Evolutionary conservation across 257 asterid species (phyloP).

Genomic region (Solanum gracilifrons): DNA sequence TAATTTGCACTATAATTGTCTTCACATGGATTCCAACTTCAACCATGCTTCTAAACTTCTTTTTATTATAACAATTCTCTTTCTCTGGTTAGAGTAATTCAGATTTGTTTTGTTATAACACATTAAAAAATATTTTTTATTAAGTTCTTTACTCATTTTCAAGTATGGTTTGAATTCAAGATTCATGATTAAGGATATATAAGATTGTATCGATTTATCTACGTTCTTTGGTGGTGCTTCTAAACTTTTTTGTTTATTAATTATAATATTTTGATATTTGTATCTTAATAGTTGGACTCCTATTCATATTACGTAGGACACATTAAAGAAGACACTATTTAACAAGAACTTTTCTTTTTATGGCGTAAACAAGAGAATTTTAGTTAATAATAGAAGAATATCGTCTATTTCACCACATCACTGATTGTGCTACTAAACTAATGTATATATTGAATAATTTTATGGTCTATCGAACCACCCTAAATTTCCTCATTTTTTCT

Average conservation of each 20-base stretch:
- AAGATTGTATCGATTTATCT: not conserved
- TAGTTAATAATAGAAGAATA: fast-evolving
- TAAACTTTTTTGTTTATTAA: not conserved
- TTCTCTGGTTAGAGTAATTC: not conserved
- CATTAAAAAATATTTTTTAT: fast-evolving
- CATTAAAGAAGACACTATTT: not conserved
- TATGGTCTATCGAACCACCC: not conserved
- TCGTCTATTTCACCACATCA: not conserved
- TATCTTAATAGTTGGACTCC: too few relatives aligned
- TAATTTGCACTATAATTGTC: slow-evolving; percentile 15
- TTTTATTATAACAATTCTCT: not conserved
- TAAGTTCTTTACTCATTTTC: not conserved
- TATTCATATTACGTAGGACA: too few relatives aligned
- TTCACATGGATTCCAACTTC: slow-evolving; percentile 26
- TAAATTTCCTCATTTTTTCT: not conserved
- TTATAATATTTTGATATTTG: too few relatives aligned
- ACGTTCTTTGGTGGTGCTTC: not conserved
- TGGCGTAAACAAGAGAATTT: fast-evolving
- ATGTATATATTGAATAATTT: too few relatives aligned
- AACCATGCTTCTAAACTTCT: not conserved
- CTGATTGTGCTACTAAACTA: not conserved
- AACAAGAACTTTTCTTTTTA: not conserved
- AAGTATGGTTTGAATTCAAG: fast-evolving
- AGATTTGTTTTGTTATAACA: not conserved
- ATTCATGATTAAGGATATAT: not conserved